Base-by-base conservation (phyloP, 768 basidiomycete genomes). In the Clitopilus hobsonii region DNA sequence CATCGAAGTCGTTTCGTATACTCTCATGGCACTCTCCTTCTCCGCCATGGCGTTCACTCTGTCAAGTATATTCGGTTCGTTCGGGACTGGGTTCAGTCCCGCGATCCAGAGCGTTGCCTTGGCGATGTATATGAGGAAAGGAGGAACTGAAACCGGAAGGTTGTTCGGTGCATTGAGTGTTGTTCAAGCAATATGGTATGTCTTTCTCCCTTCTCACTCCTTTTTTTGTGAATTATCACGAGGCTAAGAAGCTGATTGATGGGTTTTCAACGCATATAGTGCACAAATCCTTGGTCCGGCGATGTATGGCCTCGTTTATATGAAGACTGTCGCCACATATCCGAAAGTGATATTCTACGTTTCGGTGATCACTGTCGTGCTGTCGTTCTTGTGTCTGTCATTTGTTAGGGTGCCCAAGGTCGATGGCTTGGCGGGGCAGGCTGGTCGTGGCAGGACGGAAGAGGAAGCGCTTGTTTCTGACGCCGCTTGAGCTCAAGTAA, bases 131-230 rank as follows among this genome's bases (percentile, higher is more conserved):
- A 70, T 71, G 25, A 69, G 69, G n/a, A 71, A 73, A 18, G 80
- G 79, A 1, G 80, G 84, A 2, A 75, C 74, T 13, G 88, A 93
- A 62, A 73, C 77, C 11, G 94, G 92, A 2, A 77, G 74, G 61
- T 73, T 97, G 16, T 94, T 94, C 63, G 94, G 91, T 11, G 91
- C 84, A 3, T 60, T 94, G 55, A 84, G 86, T 54, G 88, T 94
- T 25, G 60, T 92, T 3, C 82, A 88, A 57, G 83, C 87, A 5
- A 63, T 92, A 8, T 76, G 84, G 83, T 86, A 57, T 11, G 71
- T 69, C 14, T 28, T 38, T 45, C 38, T 29, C 18, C 22, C 20
- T 49, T 51, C 7, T 6, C 38, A 2, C n/a, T 25, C 36, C 20
- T 38, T 24, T 25, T n/a, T 29, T 29, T n/a, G 11, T 29, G n/a